Base-by-base conservation (phyloP, 129 eudicot genomes). In the Lactuca sativa region DNA sequence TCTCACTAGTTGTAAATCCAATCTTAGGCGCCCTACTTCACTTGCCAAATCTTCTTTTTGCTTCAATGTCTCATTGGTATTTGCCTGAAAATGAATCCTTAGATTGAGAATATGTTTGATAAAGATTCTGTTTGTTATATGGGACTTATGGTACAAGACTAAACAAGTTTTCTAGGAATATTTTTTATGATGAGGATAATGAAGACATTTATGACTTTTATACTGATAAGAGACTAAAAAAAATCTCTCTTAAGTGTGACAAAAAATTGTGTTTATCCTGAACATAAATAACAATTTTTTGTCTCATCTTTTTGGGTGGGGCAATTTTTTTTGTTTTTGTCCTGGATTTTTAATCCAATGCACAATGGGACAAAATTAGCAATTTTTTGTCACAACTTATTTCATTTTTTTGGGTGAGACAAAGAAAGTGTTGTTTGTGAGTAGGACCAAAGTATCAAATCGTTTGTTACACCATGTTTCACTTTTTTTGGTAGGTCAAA, bases 1-100 rank as follows among this genome's bases (percentile, higher is more conserved):
- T 73, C 91, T 85, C 31, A 84, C 85, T 78, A 82, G 88, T 49
- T 87, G 91, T 77, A 95, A 38, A 59, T 95, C 96, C 77, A 68
- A 80, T 57, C 95, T 79, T 76, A 90, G 54, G 73, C 89, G 36
- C 40, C 79, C 74, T 18, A 82, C 83, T 77, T 95, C 99, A 62
- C 48, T 82, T 9, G 57, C 81, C 38, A 88, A 58, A 15, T 75
- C 81, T 66, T 95, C 99, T 75, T 86, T 95, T 62, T 83, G 86
- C 69, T 80, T 87, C 66, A 76, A 12, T 32, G 76, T 74, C 73
- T 87, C 99, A 30, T 78, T 86, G 67, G 79, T 89, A 59, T 82
- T 85, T 75, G 78, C 89, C 99, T 92, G 57, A 54, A 63, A n/a
- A 18, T 34, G 56, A 53, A 18, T 17, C 11, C 25, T 62, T 13